These are phyloP conservation scores for Vaccinium darrowii DNA, from an alignment of 148 eudicot genomes.

Conservation along the genomic window DNA sequence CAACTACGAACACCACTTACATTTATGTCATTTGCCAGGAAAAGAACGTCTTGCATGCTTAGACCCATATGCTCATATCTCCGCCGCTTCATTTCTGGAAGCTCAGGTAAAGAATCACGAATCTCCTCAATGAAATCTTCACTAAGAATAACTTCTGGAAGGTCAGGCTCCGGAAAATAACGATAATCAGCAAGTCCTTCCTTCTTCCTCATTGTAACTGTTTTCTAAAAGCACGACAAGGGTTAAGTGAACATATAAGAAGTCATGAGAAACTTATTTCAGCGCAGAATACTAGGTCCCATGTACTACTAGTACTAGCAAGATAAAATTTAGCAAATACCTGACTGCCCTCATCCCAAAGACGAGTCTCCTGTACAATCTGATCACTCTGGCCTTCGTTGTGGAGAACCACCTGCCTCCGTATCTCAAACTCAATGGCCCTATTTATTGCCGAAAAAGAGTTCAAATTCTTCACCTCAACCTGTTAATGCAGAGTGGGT, in stretches of 20 bases:
- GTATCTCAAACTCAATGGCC: constrained; percentile 92
- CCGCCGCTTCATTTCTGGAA: constrained; percentile 89
- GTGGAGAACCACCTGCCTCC: constrained; percentile 73
- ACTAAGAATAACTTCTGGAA: constrained; percentile 73
- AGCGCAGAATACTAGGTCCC: neutral
- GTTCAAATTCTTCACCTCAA: constrained; percentile 87
- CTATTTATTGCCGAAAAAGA: constrained; percentile 81
- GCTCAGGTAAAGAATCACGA: constrained; percentile 77
- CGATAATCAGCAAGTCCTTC: constrained; percentile 98
- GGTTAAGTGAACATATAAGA: constrained; percentile 28
- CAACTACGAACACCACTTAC: constrained; percentile 45
- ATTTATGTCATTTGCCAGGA: constrained; percentile 75
- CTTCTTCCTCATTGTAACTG: constrained; percentile 97
- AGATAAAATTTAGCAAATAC: constrained; percentile 36
- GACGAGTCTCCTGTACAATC: constrained; percentile 95
- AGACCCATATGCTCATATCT: constrained; percentile 87
- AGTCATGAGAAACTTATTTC: constrained; percentile 2
- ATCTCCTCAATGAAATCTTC: constrained; percentile 57
- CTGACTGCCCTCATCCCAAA: constrained; percentile 98
- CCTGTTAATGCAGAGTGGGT: constrained; percentile 43
- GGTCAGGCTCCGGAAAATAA: constrained; percentile 98
- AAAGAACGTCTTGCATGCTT: constrained; percentile 92
- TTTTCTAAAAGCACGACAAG: constrained; percentile 62
- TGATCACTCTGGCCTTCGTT: constrained; percentile 67
- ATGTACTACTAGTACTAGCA: neutral